Base-by-base conservation (phyloP, 371 early-diverging fungal species). In the Mortierella sp. region DNA sequence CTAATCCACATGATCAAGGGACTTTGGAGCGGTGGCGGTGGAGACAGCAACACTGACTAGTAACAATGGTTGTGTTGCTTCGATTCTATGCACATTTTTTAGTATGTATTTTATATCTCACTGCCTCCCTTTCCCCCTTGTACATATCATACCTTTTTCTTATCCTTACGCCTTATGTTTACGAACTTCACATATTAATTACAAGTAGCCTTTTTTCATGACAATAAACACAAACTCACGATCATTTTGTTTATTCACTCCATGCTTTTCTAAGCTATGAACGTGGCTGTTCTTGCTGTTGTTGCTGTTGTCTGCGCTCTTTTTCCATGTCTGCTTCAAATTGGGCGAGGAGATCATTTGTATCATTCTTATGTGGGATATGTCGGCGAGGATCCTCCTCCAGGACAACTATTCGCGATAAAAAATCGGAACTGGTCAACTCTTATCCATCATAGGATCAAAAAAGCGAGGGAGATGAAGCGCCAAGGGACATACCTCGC, bases 1-100 rank as follows among this genome's bases (percentile, higher is more conserved):
- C 63, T 84, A n/a, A 70, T 84, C 21, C 56, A 70, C 27, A 77
- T 84, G 72, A 71, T 84, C 32, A 71, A 65, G n/a, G 46, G 70
- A 0, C 78, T 84, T 29, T 84, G 81, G 81, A 74, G 55, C 24
- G 51, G 55, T 12, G 75, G 68, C 18, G 77, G 78, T 12, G 75
- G 72, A 21, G 68, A 70, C 2, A 24, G 48, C 35, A 56, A 74
- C 14, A 41, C 41, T 27, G 58, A 70, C 7, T 49, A 75, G 68
- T 75, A 44, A 29, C 41, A 32, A n/a, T 74, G 14, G 60, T 29
- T 35, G 7, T 35, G 14, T 18, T 12, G 35, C 35, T 7, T n/a
- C 7, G 49, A 75, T 44, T 75, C 63, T n/a, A 1, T 24, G 48
- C 12, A n/a, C 54, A 29, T 60, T 46, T 44, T 7, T 35, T 73